A percentile compares a stretch with the other conserved stretches of the same genome.
Evolutionary conservation across 2,329 filamentous ascomycete genomes (phyloP).

Genomic region (Aspergillus sp.): DNA sequence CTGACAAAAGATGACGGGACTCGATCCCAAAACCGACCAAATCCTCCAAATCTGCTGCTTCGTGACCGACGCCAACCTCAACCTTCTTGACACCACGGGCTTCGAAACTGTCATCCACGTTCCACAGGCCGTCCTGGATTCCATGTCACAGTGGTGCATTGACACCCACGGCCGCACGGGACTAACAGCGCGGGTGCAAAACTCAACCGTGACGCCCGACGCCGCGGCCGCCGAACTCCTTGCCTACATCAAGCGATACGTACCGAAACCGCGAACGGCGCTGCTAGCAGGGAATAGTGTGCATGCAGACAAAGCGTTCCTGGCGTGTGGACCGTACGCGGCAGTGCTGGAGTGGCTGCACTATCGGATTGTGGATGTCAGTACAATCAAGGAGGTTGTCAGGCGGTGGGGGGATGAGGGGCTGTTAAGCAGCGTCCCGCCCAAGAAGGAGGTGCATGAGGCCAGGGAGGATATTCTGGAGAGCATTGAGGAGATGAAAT

Average conservation of each 20-base stretch:
- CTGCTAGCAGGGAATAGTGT: conserved; percentile 90
- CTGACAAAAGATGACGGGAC: conserved; percentile 76
- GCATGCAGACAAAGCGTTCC: conserved; percentile 82
- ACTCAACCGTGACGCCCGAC: conserved; percentile 70
- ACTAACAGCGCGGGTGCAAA: conserved; percentile 72
- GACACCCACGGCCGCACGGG: conserved; percentile 77
- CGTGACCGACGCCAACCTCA: conserved; percentile 77
- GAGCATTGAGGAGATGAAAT: conserved; percentile 88
- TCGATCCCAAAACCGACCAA: conserved; percentile 73
- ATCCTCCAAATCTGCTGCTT: conserved; percentile 93
- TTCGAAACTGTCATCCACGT: conserved; percentile 81
- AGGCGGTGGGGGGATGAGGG: conserved; percentile 72
- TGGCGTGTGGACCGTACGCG: conserved; percentile 71
- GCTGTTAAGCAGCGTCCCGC: conserved; percentile 62
- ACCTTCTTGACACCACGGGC: conserved; percentile 71
- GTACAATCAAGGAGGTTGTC: conserved; percentile 85
- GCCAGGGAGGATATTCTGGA: conserved; percentile 89
- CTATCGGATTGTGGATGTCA: conserved; percentile 90
- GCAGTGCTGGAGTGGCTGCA: conserved; percentile 74
- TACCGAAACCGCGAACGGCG: conserved; percentile 66
- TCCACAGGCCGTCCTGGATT: conserved; percentile 65
- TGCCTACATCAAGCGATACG: conserved; percentile 70
- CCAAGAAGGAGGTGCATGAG: conserved; percentile 75
- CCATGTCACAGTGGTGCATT: conserved; percentile 89
- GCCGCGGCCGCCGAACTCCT: conserved; percentile 72